These are phyloP conservation scores for Coemansia javaensis DNA, from an alignment of 192 early-diverging fungal species.

Conservation along the genomic window DNA sequence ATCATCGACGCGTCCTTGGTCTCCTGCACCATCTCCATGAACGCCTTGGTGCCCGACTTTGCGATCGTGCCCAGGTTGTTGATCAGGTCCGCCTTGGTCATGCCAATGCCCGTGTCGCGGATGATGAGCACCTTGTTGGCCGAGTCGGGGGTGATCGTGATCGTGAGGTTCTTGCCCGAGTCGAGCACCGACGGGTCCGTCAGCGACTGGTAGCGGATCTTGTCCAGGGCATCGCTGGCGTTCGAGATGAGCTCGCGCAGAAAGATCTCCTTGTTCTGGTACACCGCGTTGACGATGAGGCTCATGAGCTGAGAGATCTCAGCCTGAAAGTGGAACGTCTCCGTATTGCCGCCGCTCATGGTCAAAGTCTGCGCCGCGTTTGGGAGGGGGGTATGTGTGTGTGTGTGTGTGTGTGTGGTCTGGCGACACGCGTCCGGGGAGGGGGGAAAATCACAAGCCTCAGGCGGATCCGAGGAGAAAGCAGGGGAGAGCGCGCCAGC, in stretches of 20 bases:
- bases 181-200: slow-evolving; percentile 89
- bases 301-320: slow-evolving; percentile 99
- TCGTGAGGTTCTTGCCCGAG: slow-evolving; percentile 88
- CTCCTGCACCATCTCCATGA: slow-evolving; percentile 95
- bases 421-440: too few relatives aligned
- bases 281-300: slow-evolving; percentile 99
- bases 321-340: slow-evolving; percentile 94
- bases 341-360: slow-evolving; percentile 52
- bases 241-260: slow-evolving; percentile 97
- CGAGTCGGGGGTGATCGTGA: slow-evolving; percentile 85
- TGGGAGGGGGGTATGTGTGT: too few relatives aligned
- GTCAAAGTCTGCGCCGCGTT: too few relatives aligned
- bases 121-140: slow-evolving; percentile 84
- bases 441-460: too few relatives aligned
- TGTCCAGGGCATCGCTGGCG: slow-evolving; percentile 93
- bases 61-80: slow-evolving; percentile 96
- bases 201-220: slow-evolving; percentile 94
- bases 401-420: too few relatives aligned
- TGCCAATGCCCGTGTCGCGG: slow-evolving; percentile 81
- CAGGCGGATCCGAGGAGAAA: too few relatives aligned
- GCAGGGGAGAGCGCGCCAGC: too few relatives aligned
- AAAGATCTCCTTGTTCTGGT: slow-evolving; percentile 98
- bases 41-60: slow-evolving; percentile 99
- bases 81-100: slow-evolving; percentile 66
- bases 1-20: slow-evolving; percentile 99